Percentiles rank a stretch among this genome's conserved stretches.
phyloP scores from a whole-genome alignment of 371 early-diverging fungal genomes.

The Sporodiniella umbellata region DNA sequence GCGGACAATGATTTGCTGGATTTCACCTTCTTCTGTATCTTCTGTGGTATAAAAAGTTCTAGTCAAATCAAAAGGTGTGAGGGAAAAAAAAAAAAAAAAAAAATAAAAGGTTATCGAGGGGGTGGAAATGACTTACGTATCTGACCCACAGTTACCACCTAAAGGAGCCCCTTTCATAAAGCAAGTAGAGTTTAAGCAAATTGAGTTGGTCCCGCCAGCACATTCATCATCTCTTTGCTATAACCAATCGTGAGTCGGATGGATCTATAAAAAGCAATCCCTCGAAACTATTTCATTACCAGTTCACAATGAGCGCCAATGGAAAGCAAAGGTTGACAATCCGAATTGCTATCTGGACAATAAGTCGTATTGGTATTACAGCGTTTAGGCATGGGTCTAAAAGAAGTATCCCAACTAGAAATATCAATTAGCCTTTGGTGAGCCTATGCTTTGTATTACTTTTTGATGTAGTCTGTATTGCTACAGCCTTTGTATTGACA shows the following conservation, averaged over 20 bases:
- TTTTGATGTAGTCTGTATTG: slow-evolving; percentile 38
- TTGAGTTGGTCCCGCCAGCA: slow-evolving; percentile 21
- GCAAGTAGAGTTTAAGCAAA: slow-evolving; percentile 45
- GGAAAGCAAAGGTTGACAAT: slow-evolving; percentile 22
- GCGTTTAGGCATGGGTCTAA: slow-evolving; percentile 29
- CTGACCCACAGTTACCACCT: slow-evolving; percentile 39
- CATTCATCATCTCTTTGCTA: slow-evolving; percentile 52
- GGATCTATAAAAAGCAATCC: no score
- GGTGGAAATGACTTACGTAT: slow-evolving; percentile 25
- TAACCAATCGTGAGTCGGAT: background rate
- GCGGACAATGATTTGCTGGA: slow-evolving; percentile 38
- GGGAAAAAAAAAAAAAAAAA: background rate
- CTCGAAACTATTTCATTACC: slow-evolving; percentile 8
- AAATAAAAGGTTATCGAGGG: background rate
- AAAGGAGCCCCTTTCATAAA: slow-evolving; percentile 40
- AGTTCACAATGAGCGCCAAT: slow-evolving; percentile 32
- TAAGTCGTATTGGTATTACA: slow-evolving; percentile 25
- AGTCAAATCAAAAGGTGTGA: background rate
- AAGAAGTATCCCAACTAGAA: slow-evolving; percentile 27
- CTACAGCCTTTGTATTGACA: slow-evolving; percentile 44
- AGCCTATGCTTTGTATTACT: slow-evolving; percentile 22
- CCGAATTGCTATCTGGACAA: slow-evolving; percentile 41
- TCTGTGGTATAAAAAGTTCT: slow-evolving; percentile 33
- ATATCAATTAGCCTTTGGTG: background rate
- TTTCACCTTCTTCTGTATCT: slow-evolving; percentile 20